Percentiles rank a stretch among this genome's conserved stretches.
Evolutionary conservation across 2,329 filamentous ascomycete genomes (phyloP).

Genomic region (Alternaria angustiovoidea): DNA sequence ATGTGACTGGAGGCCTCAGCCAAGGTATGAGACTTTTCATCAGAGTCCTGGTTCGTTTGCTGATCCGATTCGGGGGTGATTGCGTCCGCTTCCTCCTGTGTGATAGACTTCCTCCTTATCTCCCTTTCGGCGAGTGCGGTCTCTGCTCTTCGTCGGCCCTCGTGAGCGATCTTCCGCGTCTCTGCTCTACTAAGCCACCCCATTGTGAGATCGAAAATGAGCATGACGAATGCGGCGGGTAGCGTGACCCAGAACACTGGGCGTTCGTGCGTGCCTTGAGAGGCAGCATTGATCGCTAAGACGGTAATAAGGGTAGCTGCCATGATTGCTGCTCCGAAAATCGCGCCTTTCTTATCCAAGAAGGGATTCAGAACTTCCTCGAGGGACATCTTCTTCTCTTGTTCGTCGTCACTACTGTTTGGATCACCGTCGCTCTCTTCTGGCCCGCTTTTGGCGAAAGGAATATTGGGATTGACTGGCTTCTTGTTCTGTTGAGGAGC

Average conservation of each 20-base stretch:
- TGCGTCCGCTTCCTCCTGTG: slow-evolving; percentile 15
- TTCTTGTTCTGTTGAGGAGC: slow-evolving; percentile 50
- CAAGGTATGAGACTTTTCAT: slow-evolving; percentile 22
- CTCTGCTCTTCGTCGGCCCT: slow-evolving; percentile 62
- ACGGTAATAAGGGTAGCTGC: slow-evolving; percentile 71
- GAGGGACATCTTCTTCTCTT: slow-evolving; percentile 64
- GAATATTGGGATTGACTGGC: slow-evolving; percentile 77
- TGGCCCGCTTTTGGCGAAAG: slow-evolving; percentile 64
- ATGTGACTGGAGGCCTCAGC: slow-evolving; percentile 8
- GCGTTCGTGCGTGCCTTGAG: slow-evolving; percentile 57
- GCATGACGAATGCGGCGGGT: slow-evolving; percentile 73
- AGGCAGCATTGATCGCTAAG: slow-evolving; percentile 70
- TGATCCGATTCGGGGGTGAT: slow-evolving; percentile 11
- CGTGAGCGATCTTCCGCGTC: slow-evolving; percentile 68
- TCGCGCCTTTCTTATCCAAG: slow-evolving; percentile 71
- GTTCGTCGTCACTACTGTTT: slow-evolving; percentile 58
- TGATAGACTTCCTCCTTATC: slow-evolving; percentile 40
- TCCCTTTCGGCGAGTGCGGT: slow-evolving; percentile 47
- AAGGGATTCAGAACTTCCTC: slow-evolving; percentile 81
- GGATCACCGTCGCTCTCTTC: slow-evolving; percentile 60
- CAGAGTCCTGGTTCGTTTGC: not conserved
- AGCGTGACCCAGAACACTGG: slow-evolving; percentile 75
- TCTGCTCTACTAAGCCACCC: slow-evolving; percentile 71
- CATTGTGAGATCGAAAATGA: slow-evolving; percentile 70
- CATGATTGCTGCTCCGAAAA: slow-evolving; percentile 72